phyloP scores from a whole-genome alignment of 352 stramenopile genomes.

The Pythium aquatile region DNA sequence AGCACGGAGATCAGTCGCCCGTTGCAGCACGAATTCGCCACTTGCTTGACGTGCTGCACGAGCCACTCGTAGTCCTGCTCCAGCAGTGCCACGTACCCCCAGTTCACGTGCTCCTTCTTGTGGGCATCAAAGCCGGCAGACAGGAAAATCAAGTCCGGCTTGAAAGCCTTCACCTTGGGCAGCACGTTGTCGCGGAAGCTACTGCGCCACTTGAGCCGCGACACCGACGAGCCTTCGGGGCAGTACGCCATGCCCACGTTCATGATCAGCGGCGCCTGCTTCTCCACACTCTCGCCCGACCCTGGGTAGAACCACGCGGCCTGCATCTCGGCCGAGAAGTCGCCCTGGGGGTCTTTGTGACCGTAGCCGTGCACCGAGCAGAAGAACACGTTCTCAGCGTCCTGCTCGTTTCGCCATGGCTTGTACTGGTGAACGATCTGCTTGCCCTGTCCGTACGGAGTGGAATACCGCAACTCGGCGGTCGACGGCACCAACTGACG shows the following conservation, averaged over 20 bases:
- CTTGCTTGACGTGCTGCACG: constrained; percentile 63
- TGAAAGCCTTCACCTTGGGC: constrained; percentile 52
- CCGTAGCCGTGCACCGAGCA: constrained; percentile 86
- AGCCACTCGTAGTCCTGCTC: constrained; percentile 89
- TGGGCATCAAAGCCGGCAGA: constrained; percentile 82
- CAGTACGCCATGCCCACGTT: constrained; percentile 66
- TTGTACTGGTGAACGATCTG: constrained; percentile 90
- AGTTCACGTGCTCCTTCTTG: constrained; percentile 79
- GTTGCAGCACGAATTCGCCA: constrained; percentile 69
- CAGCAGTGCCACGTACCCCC: constrained; percentile 68
- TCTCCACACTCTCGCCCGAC: constrained; percentile 47
- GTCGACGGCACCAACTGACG: constrained; percentile 89
- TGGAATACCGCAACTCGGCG: constrained; percentile 79
- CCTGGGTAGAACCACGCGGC: constrained; percentile 81
- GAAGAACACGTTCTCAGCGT: constrained; percentile 96
- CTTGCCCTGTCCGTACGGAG: constrained; percentile 88
- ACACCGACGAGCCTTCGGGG: constrained; percentile 47
- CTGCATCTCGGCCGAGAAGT: constrained; percentile 35
- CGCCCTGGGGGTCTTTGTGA: constrained; percentile 63
- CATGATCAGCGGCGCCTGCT: constrained; percentile 48
- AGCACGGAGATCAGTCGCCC: constrained; percentile 81
- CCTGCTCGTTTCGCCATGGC: constrained; percentile 94
- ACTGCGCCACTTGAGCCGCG: constrained; percentile 73
- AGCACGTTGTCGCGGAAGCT: constrained; percentile 70
- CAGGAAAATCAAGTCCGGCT: constrained; percentile 80